Base-by-base conservation (phyloP, 441 rosid genomes). In the Erodium texanum region DNA sequence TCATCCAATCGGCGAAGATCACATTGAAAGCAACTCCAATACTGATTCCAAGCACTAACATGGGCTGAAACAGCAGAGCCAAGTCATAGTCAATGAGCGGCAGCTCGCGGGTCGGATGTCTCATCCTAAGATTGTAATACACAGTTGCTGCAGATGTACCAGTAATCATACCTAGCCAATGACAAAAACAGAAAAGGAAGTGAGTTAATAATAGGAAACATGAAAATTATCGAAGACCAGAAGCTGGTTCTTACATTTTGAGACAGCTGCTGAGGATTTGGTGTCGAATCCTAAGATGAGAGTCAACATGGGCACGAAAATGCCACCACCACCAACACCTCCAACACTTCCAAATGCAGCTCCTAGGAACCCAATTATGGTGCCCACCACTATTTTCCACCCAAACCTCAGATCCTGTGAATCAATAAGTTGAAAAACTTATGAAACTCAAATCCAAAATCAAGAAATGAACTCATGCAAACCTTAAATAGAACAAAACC, bases 21-120 rank as follows among this genome's bases (percentile, higher is more conserved):
- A 86, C 89, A 41, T 88, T 86, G 71, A 84, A 86, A 27, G 87
- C 77, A 50, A 88, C 93, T 3, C 93, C 93, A 73, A 86, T 18
- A 62, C 93, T 88, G 69, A 88, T 88, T 32, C 93, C 93, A 12
- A 88, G 81, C 87, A 88, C 84, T 2, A 88, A 80, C 93, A 88
- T 88, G 0, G 93, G 93, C 71, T 88, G 93, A 61, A 88, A 83
- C 29, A 88, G 82, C n/a, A 88, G 66, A 0, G 93, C 90, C 67
- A 88, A 83, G 73, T 88, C 90, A 68, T 88, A 86, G 69, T 88
- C 93, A 18, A 88, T 84, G 69, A 88, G 76, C 5, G 93, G 89
- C 87, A 88, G 83, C 24, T 86, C 86, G 62, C 84, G 59, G 5
- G 85, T 86, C 0, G 93, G 93, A 77, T 88, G 93, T 74, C 87